Base-by-base conservation (phyloP, 1,284 basidiomycete species). In the Trichosporon sp. region DNA sequence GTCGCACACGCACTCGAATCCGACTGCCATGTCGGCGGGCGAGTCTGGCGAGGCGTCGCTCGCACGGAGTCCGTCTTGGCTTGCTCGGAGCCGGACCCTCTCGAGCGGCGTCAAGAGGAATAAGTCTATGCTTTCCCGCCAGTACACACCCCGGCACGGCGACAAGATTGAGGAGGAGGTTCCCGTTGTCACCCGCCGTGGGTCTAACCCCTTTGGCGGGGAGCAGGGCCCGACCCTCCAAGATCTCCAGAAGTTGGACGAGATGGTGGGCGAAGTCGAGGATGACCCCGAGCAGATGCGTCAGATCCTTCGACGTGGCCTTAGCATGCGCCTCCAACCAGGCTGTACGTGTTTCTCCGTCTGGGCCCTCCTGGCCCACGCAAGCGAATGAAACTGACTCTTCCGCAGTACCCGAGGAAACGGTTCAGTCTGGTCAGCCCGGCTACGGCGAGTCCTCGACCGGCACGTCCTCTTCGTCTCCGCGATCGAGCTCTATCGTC, bases 161-260 rank as follows among this genome's bases (percentile, higher is more conserved):
- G 93, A 96, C 81, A 89, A 88, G 40, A 86, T 90, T 51, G 92
- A 92, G 79, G 78, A 82, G 59, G 87, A 88, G 69, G 87, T 90
- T 67, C 87, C 91, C 32, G 91, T 91, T 43, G 79, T 80, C 19
- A 69, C 88, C 68, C 86, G 90, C 70, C 91, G 90, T 79, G 88
- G 90, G 68, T 88, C 87, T 72, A 89, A 89, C 78, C 86, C 90
- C 68, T 89, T 89, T 80, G 84, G 85, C 66, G 84, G 78, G 38
- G 87, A 86, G 88, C 91, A 78, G 89, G 93, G 83, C 86, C 78
- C 98, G 68, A 96, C 94, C 16, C 92, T 98, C 81, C 90, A 87
- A 77, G 96, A 98, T 83, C 86, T 98, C 38, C 96, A 98, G 84
- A 91, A 90, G 83, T 86, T 99, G 73, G 96, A 99, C 83, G 89